Evolutionary conservation across 352 stramenopile genomes (phyloP), one percentile per base, ranked within the genome.

Genomic region (Phytophthora chlamydospora): DNA sequence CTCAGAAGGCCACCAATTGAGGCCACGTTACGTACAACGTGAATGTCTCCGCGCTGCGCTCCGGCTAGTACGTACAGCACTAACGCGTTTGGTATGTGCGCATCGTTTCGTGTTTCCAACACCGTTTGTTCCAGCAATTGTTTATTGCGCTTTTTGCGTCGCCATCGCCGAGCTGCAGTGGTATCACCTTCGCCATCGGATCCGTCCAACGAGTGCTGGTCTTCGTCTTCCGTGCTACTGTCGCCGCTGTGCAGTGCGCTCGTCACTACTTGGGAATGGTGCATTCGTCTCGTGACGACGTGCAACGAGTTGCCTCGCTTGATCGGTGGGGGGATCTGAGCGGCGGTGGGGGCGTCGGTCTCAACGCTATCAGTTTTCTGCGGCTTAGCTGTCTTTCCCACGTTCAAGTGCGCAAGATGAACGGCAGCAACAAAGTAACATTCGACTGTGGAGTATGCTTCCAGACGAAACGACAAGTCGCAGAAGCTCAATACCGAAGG

Each of bases 11-110:
- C 68, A 6, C 84, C 84, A 21, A 93, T 68, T 1, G 76, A 75
- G 10, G 80, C 78, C 12, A 87, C 68, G 52, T 91, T 90, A 3
- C 75, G 71, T 5, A 93, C 83, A 6, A 93, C 75, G 35, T 91
- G 80, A 19, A 93, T 88, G 49, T 93, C 84, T 13, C 84, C 84
- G 13, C 84, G 80, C 33, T 93, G 89, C 6, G 78, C 75, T 0
- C 84, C 82, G 0, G 82, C 85, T n/a, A 93, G 75, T n/a, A 90
- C 75, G 62, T 93, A 93, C 39, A 91, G 43, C 8, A 93, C 84
- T 21, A 90, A 56, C 10, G 84, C 82, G 33, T 82, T 86, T 6
- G 69, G 36, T 21, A 90, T 54, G 8, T 85, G 63, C 0, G 48
- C 21, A 34, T 88, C 86, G 10, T 80, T 73, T 51, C 89, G 68